phyloP scores from a whole-genome alignment of 345 rosid species.

The Boechera divaricarpa region DNA sequence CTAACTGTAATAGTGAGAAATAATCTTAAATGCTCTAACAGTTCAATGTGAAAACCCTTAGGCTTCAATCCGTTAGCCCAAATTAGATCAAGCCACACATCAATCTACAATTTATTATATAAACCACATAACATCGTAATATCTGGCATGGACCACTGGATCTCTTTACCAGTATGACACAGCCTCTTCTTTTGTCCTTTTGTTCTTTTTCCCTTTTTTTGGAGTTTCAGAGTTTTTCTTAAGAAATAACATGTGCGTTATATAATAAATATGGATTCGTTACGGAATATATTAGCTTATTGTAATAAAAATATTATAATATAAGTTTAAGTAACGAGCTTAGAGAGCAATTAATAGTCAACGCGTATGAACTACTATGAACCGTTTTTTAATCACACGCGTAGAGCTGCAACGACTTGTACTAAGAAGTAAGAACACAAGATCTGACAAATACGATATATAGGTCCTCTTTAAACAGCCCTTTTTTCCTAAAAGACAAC shows the following conservation, averaged over 20 bases:
- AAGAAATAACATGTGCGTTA: conserved; percentile 30
- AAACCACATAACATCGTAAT: conserved; percentile 20
- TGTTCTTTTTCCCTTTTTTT: neutral
- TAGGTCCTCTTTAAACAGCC: conserved; percentile 32
- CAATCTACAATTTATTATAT: neutral
- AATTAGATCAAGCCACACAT: conserved; percentile 12
- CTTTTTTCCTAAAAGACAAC: neutral
- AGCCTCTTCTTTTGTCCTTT: conserved; percentile 14
- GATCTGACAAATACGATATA: conserved; percentile 20
- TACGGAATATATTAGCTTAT: neutral
- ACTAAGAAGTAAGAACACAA: conserved; percentile 35
- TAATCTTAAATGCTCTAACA: conserved; percentile 15
- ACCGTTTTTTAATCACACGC: conserved; percentile 36
- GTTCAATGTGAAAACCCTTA: conserved; percentile 38
- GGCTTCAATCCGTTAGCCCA: conserved; percentile 18
- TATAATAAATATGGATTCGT: neutral
- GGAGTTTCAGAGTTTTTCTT: neutral
- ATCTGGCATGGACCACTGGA: conserved; percentile 24
- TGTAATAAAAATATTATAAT: neutral
- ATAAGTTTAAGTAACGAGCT: conserved; percentile 4
- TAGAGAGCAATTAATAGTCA: conserved; percentile 23
- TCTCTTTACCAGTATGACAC: conserved; percentile 11
- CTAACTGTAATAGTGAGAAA: conserved; percentile 18
- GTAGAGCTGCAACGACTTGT: conserved; percentile 36
- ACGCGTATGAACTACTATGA: conserved; percentile 36